Evolutionary conservation across 2,329 filamentous ascomycete species (phyloP).

Genomic region (Gyromitra esculenta): DNA sequence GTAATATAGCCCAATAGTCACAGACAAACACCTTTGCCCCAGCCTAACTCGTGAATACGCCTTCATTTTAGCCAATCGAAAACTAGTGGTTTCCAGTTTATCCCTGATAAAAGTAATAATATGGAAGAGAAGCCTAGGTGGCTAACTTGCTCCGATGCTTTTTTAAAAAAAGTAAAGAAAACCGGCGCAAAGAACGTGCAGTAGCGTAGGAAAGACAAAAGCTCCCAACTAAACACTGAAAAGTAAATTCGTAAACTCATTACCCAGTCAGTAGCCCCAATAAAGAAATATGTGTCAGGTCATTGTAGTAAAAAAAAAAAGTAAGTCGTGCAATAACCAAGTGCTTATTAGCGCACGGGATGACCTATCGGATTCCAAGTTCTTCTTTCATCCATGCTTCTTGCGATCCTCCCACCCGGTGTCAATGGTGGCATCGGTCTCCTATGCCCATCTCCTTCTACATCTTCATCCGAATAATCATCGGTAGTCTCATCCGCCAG

Average conservation of each 20-base stretch:
- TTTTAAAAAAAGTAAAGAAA: not conserved
- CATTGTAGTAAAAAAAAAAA: constrained; percentile 5
- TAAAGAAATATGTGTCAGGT: constrained; percentile 4
- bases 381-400: constrained; percentile 72
- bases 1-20: not conserved
- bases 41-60: constrained; percentile 2
- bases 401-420: constrained; percentile 70
- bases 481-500: constrained; percentile 72
- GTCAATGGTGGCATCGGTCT: constrained; percentile 70
- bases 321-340: not conserved
- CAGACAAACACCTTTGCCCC: not conserved
- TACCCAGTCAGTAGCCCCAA: not conserved
- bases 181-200: constrained; percentile 1
- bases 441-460: constrained; percentile 55
- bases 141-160: not conserved
- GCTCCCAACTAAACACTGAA: constrained; percentile 5
- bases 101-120: not conserved
- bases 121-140: constrained; percentile 3
- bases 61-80: constrained; percentile 1
- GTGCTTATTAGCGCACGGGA: constrained; percentile 16
- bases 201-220: constrained; percentile 18
- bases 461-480: constrained; percentile 65
- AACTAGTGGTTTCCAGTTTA: constrained; percentile 9
- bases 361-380: constrained; percentile 63
- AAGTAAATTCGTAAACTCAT: constrained; percentile 35